Evolutionary conservation across 176 grass and related monocot species (phyloP).

Genomic region (Carex kokanica): DNA sequence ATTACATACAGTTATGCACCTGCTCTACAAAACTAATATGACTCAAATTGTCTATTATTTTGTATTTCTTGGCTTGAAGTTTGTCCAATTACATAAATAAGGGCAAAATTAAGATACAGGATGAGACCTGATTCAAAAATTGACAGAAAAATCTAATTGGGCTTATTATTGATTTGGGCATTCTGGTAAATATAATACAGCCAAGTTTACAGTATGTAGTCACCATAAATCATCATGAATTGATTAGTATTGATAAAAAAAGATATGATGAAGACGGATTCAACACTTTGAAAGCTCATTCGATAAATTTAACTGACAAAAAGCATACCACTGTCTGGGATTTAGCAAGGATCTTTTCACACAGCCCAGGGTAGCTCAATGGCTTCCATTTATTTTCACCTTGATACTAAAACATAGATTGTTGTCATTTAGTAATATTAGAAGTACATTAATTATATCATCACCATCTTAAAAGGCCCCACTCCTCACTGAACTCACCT

Average conservation of each 20-base stretch:
- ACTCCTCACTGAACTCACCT: too few species aligned
- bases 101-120: too few species aligned
- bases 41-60: too few species aligned
- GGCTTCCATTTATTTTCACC: conserved; percentile 88
- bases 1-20: too few species aligned
- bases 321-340: conserved; percentile 91
- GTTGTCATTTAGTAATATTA: conserved; percentile 4
- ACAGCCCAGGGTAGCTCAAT: conserved; percentile 75
- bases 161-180: too few species aligned
- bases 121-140: too few species aligned
- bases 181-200: too few species aligned
- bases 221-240: neutral
- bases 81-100: too few species aligned
- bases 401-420: conserved; percentile 77
- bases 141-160: too few species aligned
- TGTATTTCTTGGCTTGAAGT: too few species aligned
- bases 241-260: neutral
- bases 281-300: neutral
- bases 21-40: too few species aligned
- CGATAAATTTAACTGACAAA: neutral
- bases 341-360: conserved; percentile 97
- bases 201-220: neutral
- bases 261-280: neutral
- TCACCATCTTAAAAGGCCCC: neutral
- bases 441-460: neutral